Conservation (phyloP, 2,329 filamentous ascomycete species). For the Cordyceps militaris region DNA sequence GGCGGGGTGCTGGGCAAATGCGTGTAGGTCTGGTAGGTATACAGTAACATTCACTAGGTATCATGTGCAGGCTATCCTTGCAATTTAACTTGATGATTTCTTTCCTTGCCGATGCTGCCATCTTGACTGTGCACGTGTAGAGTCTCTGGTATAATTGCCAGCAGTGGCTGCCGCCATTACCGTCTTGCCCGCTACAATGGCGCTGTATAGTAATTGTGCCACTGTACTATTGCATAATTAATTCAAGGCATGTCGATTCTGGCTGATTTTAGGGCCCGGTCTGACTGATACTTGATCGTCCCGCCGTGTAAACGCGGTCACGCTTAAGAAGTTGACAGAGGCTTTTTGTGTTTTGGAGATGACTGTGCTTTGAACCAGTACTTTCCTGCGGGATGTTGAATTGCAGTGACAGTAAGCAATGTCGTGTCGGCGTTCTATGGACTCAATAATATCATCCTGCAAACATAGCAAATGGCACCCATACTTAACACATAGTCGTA, state of each 20-base stretch:
- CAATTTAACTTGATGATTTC: neutral
- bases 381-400: neutral
- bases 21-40: neutral
- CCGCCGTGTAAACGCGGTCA: neutral
- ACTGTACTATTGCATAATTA: neutral
- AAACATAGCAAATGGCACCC: too few relatives aligned
- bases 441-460: too few relatives aligned
- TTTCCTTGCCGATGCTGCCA: neutral
- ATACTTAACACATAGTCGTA: neutral
- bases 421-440: neutral
- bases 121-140: neutral
- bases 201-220: neutral
- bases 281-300: neutral
- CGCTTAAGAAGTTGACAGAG: neutral
- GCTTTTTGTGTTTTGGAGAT: neutral
- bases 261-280: neutral
- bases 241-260: neutral
- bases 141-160: too few relatives aligned
- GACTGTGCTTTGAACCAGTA: neutral
- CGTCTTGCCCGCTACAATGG: neutral
- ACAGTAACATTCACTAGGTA: neutral
- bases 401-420: neutral
- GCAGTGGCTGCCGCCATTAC: neutral
- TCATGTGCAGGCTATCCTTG: neutral
- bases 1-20: neutral